phyloP scores from a whole-genome alignment of 805 yeast genomes.

The Candida qinlingensis region DNA sequence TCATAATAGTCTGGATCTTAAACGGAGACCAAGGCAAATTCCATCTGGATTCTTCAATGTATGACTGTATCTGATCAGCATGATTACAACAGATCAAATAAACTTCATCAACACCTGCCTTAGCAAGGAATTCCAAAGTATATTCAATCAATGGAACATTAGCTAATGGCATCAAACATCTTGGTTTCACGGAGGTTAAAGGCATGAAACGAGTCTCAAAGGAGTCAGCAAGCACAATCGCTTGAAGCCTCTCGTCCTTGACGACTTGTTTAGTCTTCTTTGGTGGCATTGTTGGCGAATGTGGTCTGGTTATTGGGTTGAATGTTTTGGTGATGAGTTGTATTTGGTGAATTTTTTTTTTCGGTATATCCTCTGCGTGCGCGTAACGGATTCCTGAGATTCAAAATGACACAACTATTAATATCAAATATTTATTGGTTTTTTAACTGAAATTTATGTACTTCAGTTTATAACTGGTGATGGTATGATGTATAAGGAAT shows the following conservation, averaged over 20 bases:
- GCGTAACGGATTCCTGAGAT: too few relatives aligned
- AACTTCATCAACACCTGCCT: constrained; percentile 86
- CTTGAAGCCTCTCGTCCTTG: constrained; percentile 78
- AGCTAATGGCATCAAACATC: constrained; percentile 89
- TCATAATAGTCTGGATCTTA: constrained; percentile 68
- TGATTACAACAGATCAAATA: constrained; percentile 86
- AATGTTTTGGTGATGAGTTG: too few relatives aligned
- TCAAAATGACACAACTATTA: too few relatives aligned
- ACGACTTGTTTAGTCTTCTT: constrained; percentile 54
- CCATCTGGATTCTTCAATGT: constrained; percentile 75
- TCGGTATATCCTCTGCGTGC: too few relatives aligned
- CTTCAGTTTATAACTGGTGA: too few relatives aligned
- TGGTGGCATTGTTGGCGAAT: constrained; percentile 4
- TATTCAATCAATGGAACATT: constrained; percentile 93
- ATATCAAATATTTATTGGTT: too few relatives aligned
- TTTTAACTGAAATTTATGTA: too few relatives aligned
- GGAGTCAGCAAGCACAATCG: constrained; percentile 91
- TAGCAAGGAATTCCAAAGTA: constrained; percentile 89
- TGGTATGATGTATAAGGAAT: too few relatives aligned
- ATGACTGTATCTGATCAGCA: constrained; percentile 80
- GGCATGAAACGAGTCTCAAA: constrained; percentile 93
- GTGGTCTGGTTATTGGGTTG: too few relatives aligned
- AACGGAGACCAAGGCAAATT: constrained; percentile 69
- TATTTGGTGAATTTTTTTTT: too few relatives aligned
- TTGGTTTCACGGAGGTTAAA: constrained; percentile 73